Base-by-base conservation (phyloP, 2,329 filamentous ascomycete genomes). In the Ciborinia camelliae region DNA sequence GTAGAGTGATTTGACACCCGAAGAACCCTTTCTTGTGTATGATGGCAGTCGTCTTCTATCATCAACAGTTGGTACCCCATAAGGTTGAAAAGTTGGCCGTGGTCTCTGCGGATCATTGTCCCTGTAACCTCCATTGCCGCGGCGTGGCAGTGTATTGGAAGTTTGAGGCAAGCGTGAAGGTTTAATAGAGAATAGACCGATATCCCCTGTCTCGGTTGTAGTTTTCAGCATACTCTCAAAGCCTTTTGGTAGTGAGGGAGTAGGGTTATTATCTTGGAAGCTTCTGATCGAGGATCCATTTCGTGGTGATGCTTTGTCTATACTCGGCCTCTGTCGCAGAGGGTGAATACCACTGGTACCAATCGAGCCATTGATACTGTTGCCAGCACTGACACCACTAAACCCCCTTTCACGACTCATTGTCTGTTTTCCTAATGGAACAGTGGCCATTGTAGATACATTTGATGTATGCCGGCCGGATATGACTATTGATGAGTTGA, bases 221-320 rank as follows among this genome's bases (percentile, higher is more conserved):
- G 82, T 88, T 76, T 84, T 88, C 65, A 88, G 77, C 86, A 88
- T 87, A 73, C 84, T 82, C 69, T 86, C 81, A n/a, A 87, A 76
- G 2, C 82, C 82, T 6, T 81, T 83, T 0, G 84, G 82, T 1
- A 73, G 43, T 78, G 82, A 53, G 76, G 77, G 18, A 81, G 77
- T 59, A 82, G 75, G 35, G 73, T 72, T 37, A 76, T 69, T 70
- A 54, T 73, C 70, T 37, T 66, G 61, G 72, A 63, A 80, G 80
- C 63, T 81, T 78, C 58, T 79, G 78, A 62, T 52, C 28, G 65
- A 81, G 75, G 68, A 76, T 78, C 64, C 78, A 69, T 68, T 65
- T 14, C 63, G 52, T 15, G 57, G 39, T 12, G 57, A 57, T 10
- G 47, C 55, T 66, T 60, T 65, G 35, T 71, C 69, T 41, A 65